Evolutionary conservation across 805 yeast species (phyloP), one percentile per base, ranked within the genome.

Genomic region (Teunomyces stri): DNA sequence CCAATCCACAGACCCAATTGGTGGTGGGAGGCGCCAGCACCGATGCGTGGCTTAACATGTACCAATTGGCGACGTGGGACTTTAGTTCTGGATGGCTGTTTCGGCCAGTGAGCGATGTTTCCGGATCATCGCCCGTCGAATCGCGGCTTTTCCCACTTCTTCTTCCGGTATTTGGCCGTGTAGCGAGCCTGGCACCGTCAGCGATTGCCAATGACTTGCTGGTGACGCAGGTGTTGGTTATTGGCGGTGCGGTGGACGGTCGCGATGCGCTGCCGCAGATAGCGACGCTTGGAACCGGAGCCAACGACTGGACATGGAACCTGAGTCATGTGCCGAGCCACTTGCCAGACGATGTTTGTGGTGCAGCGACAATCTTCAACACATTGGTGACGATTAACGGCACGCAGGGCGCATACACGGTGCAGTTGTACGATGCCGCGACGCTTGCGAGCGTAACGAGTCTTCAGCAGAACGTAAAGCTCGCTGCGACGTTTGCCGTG

Each of bases 11-110:
- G 45, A 67, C 78, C 3, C 79, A 73, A 51, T 61, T 83, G 30
- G 60, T 87, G 2, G 67, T 87, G 36, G 95, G 94, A 0, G 95
- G 96, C 2, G 71, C 70, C 45, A 76, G 87, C 2, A 55, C 61
- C 5, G 56, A 66, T 2, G 89, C 89, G 0, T 86, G 91, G 89
- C 78, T 86, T 30, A 78, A 80, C 51, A 79, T 87, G 83, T 75
- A 76, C 54, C 94, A 87, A 62, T 66, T 85, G 15, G 92, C 94
- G 0, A 63, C 84, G 2, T 86, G 90, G 87, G 82, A 82, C 54
- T 81, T 80, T 50, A 70, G 72, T 42, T 67, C 87, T 6, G 77
- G 77, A 0, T 88, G 95, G 95, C 76, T 87, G 3, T 86, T 81
- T 59, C 53, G 64, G 34, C 55, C 62, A 51, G 51, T 55, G 9